A percentile compares a stretch with the other conserved stretches of the same genome.
Evolutionary conservation across 2,329 filamentous ascomycete species (phyloP).

Genomic region (Neoscytalidium dimidiatum): DNA sequence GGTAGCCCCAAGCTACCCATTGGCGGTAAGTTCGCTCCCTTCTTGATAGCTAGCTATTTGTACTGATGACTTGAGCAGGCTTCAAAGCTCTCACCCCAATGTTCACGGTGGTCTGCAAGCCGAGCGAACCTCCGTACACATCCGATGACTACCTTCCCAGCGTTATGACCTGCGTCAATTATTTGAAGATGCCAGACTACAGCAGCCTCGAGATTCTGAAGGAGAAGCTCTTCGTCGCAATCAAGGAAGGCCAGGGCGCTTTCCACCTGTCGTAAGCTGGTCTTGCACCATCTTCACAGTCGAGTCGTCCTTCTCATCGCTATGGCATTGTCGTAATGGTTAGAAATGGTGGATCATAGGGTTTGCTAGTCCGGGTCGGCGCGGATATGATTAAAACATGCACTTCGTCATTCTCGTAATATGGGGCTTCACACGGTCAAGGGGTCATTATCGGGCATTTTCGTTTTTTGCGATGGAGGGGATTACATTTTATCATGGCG

Average conservation of each 20-base stretch:
- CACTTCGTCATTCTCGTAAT: conserved; percentile 11
- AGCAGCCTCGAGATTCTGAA: conserved; percentile 74
- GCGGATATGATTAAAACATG: conserved; percentile 1
- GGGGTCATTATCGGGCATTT: neutral
- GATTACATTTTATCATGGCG: conserved; percentile 8
- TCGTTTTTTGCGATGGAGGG: neutral
- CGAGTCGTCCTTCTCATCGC: conserved; percentile 9
- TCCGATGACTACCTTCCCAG: conserved; percentile 98
- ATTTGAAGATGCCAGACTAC: conserved; percentile 96
- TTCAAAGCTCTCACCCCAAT: conserved; percentile 97
- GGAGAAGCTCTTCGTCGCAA: conserved; percentile 78
- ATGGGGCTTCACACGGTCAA: neutral
- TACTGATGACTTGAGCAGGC: conserved; percentile 54
- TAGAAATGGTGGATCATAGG: conserved; percentile 10
- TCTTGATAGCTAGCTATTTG: neutral
- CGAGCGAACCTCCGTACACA: conserved; percentile 89
- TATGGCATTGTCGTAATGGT: conserved; percentile 13
- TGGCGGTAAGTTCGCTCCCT: conserved; percentile 64
- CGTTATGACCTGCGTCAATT: conserved; percentile 99
- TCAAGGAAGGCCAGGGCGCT: conserved; percentile 93
- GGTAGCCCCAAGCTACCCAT: conserved; percentile 98
- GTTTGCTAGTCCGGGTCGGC: neutral
- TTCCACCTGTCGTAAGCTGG: conserved; percentile 84
- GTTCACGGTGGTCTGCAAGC: conserved; percentile 99
- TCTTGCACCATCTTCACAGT: neutral